Evolutionary conservation across 495 filamentous ascomycete species (phyloP), one percentile per base, ranked within the genome.

Genomic region (Xylaria grammica): DNA sequence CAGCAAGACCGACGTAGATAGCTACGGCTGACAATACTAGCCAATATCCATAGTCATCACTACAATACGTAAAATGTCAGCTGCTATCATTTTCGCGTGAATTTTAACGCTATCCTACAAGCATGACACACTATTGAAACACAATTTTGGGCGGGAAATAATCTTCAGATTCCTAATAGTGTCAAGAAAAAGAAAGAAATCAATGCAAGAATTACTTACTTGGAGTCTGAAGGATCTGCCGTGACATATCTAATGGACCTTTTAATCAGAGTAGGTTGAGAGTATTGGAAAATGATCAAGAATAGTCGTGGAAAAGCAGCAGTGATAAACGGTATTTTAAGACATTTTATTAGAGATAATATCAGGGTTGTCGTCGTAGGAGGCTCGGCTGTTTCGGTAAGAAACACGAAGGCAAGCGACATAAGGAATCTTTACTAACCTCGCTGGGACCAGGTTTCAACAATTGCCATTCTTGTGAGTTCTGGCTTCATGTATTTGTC

Each of bases 1-100:
- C 83, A 13, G 86, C 87, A 11, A 90, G 78, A 4, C 89, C 89
- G 38, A 79, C 46, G 66, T 90, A 91, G 3, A 91, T 79, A 34
- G 85, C 46, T 13, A 82, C 63, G 36, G 85, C 86, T 8, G 83
- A 81, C 2, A 85, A 78, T 44, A 90, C 81, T 27, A 91, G 68
- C 24, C 82, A 85, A 70, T 86, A 85, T 46, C 83, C 82, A 22
- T 76, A 65, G 58, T 83, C 78, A 15, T 72, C 74, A n/a, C n/a
- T n/a, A n/a, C n/a, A n/a, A n/a, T n/a, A n/a, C n/a, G n/a, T n/a
- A n/a, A n/a, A n/a, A n/a, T n/a, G n/a, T n/a, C n/a, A n/a, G n/a
- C n/a, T n/a, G n/a, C n/a, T n/a, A n/a, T n/a, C n/a, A n/a, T n/a
- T n/a, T n/a, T n/a, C n/a, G n/a, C n/a, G n/a, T n/a, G n/a, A n/a